phyloP scores from a whole-genome alignment of 2,329 filamentous ascomycete genomes.

The Neonectria faginata region DNA sequence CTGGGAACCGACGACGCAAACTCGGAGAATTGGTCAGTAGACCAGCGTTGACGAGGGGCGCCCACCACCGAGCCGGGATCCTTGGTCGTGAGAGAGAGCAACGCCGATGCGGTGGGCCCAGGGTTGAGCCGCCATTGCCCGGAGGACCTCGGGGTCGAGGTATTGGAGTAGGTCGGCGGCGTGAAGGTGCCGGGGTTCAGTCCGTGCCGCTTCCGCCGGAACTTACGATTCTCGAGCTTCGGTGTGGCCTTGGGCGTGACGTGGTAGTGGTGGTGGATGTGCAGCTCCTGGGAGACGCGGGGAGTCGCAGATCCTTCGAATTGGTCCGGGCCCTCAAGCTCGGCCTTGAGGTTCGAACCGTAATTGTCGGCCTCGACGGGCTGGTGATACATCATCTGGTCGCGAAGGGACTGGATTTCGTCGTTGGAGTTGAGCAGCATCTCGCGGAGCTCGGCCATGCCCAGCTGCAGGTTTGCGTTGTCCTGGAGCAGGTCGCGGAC shows the following conservation, averaged over 20 bases:
- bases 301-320: constrained; percentile 49
- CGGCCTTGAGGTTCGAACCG: constrained; percentile 73
- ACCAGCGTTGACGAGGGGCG: constrained; percentile 68
- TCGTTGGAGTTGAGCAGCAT: constrained; percentile 93
- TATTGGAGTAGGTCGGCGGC: constrained; percentile 57
- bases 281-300: constrained; percentile 75
- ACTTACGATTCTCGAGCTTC: constrained; percentile 70
- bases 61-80: constrained; percentile 64
- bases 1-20: constrained; percentile 81
- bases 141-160: constrained; percentile 56
- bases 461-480: constrained; percentile 92
- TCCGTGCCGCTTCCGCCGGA: constrained; percentile 78
- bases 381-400: constrained; percentile 84
- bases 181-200: constrained; percentile 72
- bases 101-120: constrained; percentile 54
- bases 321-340: constrained; percentile 67
- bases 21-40: constrained; percentile 71
- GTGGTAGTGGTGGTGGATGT: constrained; percentile 96
- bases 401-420: constrained; percentile 87
- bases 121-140: constrained; percentile 53
- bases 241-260: constrained; percentile 71
- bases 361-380: constrained; percentile 63
- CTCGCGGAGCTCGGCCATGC: constrained; percentile 90
- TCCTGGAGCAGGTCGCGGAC: constrained; percentile 96
- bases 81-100: constrained; percentile 57